Percentiles rank a stretch among this genome's conserved stretches.
These are phyloP conservation scores for Omphalotus guepiniiformis DNA, from an alignment of 768 basidiomycete species.

Conservation along the genomic window DNA sequence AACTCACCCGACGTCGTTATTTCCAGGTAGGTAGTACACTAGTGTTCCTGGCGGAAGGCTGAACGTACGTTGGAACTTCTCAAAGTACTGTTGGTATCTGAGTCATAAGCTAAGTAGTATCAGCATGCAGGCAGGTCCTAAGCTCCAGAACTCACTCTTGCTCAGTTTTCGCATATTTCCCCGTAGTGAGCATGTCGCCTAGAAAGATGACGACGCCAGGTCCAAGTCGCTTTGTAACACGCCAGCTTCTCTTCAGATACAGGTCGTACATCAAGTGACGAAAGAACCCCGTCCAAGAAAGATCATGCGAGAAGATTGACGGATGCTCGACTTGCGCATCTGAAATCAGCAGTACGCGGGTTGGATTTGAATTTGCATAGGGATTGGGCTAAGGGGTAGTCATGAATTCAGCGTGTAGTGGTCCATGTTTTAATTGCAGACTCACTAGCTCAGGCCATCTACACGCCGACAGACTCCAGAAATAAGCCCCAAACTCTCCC, in stretches of 20 bases:
- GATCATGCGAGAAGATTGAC: slow-evolving; percentile 29
- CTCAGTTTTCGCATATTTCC: slow-evolving; percentile 47
- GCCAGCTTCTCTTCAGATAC: slow-evolving; percentile 71
- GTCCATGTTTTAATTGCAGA: no score
- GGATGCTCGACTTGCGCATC: slow-evolving; percentile 60
- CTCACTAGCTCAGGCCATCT: slow-evolving; percentile 48
- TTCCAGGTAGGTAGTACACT: slow-evolving; percentile 69
- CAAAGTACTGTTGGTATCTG: slow-evolving; percentile 60
- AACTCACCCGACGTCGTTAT: slow-evolving; percentile 70
- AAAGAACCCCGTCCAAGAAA: slow-evolving; percentile 38
- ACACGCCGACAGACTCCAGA: slow-evolving; percentile 54
- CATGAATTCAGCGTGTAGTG: no score
- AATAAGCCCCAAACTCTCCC: slow-evolving; percentile 61
- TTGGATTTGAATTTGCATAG: slow-evolving; percentile 20
- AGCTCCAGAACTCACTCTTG: slow-evolving; percentile 32
- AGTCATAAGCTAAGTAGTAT: slow-evolving; percentile 2
- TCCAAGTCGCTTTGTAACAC: slow-evolving; percentile 47
- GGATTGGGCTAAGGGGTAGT: slow-evolving; percentile 7
- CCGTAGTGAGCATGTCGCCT: slow-evolving; percentile 72
- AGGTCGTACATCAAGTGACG: slow-evolving; percentile 47
- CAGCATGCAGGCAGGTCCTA: background rate
- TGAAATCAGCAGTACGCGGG: slow-evolving; percentile 63
- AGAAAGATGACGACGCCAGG: slow-evolving; percentile 70
- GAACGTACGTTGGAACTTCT: slow-evolving; percentile 63
- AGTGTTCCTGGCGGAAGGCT: slow-evolving; percentile 31